These are phyloP conservation scores for Penicillium sp. DNA, from an alignment of 2,329 filamentous ascomycete species.

Conservation along the genomic window DNA sequence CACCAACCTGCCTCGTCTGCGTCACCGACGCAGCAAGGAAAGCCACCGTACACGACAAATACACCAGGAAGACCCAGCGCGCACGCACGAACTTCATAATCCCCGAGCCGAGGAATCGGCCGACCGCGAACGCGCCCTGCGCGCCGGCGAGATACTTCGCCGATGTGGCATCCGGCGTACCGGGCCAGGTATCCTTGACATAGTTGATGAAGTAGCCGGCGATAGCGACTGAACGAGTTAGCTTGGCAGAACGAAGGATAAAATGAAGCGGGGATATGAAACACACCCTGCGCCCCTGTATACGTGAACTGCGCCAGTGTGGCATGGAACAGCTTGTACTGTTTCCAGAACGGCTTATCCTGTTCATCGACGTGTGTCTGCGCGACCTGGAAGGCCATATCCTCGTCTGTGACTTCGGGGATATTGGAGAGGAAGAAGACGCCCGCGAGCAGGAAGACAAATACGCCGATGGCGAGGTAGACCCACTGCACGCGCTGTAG, in stretches of 20 bases:
- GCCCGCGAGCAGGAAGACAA: conserved; percentile 64
- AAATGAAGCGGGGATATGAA: neutral
- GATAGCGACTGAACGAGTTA: conserved; percentile 38
- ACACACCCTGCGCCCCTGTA: conserved; percentile 66
- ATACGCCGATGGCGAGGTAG: conserved; percentile 74
- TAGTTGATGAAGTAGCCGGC: conserved; percentile 71
- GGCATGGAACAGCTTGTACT: conserved; percentile 74
- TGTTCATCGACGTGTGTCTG: conserved; percentile 56
- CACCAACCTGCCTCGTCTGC: conserved; percentile 46
- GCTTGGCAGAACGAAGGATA: neutral
- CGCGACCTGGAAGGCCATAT: conserved; percentile 63
- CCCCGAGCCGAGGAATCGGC: conserved; percentile 65
- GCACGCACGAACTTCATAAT: conserved; percentile 66
- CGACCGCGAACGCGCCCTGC: conserved; percentile 68
- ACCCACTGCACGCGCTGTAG: conserved; percentile 73
- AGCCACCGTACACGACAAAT: conserved; percentile 62
- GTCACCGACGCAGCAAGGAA: conserved; percentile 53
- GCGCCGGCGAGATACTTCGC: conserved; percentile 71
- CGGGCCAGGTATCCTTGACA: conserved; percentile 57
- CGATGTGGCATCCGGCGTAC: conserved; percentile 54
- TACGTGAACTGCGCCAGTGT: conserved; percentile 77
- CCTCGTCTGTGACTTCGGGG: conserved; percentile 69
- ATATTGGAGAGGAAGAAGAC: conserved; percentile 67
- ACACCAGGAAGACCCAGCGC: conserved; percentile 68
- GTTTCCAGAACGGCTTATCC: conserved; percentile 61